These are phyloP conservation scores for Termitomyces sp. DNA, from an alignment of 768 basidiomycete species.

Conservation along the genomic window DNA sequence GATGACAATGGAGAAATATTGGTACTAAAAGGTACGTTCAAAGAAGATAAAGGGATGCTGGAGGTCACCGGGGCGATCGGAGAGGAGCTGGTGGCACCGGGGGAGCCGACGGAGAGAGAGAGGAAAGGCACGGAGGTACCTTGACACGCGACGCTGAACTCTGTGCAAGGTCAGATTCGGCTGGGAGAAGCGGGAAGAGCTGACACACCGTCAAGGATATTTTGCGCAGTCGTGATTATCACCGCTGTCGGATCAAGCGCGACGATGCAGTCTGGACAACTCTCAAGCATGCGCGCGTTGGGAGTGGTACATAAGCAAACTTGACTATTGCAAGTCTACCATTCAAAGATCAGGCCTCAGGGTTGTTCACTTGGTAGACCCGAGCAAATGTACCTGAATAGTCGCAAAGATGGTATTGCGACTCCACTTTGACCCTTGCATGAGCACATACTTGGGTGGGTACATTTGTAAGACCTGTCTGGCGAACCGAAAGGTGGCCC, in stretches of 20 bases:
- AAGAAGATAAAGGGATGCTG: background rate
- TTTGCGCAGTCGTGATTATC: slow-evolving; percentile 19
- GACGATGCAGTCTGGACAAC: slow-evolving; percentile 32
- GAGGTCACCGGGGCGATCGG: background rate
- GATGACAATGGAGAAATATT: too few relatives aligned
- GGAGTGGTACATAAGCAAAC: slow-evolving; percentile 26
- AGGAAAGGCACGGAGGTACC: background rate
- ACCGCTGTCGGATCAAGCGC: slow-evolving; percentile 14
- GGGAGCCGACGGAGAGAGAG: background rate
- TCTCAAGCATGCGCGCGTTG: slow-evolving; percentile 24
- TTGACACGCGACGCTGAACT: background rate
- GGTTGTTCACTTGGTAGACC: background rate
- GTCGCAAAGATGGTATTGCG: background rate
- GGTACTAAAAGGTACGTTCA: too few relatives aligned
- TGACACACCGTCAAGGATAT: slow-evolving; percentile 25
- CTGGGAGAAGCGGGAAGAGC: background rate
- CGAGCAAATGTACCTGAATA: background rate
- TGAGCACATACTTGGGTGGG: background rate
- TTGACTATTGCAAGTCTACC: slow-evolving; percentile 24
- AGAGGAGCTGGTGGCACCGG: background rate
- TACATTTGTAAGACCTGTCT: background rate
- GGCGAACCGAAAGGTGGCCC: slow-evolving; percentile 3
- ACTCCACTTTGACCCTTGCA: background rate
- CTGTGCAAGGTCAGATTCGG: background rate
- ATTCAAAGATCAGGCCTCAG: background rate